phyloP scores from a whole-genome alignment of 345 rosid genomes.

The Capsella bursapastoris region DNA sequence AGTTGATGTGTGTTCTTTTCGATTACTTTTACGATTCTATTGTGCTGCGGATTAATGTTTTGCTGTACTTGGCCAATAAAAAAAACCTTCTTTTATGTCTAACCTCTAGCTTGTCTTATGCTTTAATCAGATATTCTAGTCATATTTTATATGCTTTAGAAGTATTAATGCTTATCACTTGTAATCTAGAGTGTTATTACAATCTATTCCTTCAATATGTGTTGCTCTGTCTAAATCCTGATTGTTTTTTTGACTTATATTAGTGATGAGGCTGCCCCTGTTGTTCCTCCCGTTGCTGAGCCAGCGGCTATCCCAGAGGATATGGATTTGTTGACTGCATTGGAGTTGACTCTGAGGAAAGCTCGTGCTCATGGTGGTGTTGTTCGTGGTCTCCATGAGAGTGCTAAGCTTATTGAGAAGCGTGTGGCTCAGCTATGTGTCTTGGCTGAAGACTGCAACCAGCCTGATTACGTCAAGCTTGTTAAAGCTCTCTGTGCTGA shows the following conservation, averaged over 20 bases:
- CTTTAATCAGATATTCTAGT: too few species aligned
- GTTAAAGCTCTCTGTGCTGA: slow-evolving; percentile 84
- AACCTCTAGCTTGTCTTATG: not conserved
- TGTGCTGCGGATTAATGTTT: not conserved
- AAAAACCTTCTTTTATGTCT: not conserved
- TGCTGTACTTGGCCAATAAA: not conserved
- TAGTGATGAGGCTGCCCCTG: slow-evolving; percentile 76
- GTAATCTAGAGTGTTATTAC: not conserved
- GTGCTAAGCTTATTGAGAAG: slow-evolving; percentile 83
- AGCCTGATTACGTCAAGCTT: slow-evolving; percentile 80
- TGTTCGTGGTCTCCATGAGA: slow-evolving; percentile 73
- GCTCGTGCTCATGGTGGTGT: slow-evolving; percentile 83
- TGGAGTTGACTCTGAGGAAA: slow-evolving; percentile 79
- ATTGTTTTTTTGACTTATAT: not conserved
- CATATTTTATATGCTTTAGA: not conserved
- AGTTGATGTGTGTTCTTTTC: not conserved
- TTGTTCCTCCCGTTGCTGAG: slow-evolving; percentile 57
- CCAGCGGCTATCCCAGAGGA: slow-evolving; percentile 59
- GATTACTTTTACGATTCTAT: not conserved
- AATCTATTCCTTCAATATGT: not conserved
- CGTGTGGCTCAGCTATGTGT: slow-evolving; percentile 73
- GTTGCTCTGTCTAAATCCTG: slow-evolving; percentile 4
- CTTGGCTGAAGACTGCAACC: slow-evolving; percentile 86
- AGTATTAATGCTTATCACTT: not conserved
- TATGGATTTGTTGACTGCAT: slow-evolving; percentile 76